These are phyloP conservation scores for Ustilago hordei DNA, from an alignment of 1,284 basidiomycete genomes.

Conservation along the genomic window DNA sequence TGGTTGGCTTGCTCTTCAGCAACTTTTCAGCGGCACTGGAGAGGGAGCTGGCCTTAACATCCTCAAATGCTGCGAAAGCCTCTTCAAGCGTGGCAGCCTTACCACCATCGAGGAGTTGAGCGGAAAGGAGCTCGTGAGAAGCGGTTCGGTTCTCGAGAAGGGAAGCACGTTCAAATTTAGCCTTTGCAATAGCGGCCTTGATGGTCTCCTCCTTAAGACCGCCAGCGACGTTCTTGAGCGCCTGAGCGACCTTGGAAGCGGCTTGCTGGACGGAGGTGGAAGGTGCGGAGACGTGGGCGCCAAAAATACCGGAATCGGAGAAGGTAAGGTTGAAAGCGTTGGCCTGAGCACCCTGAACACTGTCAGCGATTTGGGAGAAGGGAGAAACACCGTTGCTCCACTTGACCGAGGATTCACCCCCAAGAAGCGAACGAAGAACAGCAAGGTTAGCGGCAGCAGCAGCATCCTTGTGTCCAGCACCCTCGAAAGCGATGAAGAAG, in stretches of 20 bases:
- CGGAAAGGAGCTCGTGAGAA: constrained; percentile 55
- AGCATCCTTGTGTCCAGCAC: constrained; percentile 51
- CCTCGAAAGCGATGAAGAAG: constrained; percentile 67
- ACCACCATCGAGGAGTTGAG: constrained; percentile 56
- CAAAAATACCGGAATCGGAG: constrained; percentile 65
- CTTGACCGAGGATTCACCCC: constrained; percentile 66
- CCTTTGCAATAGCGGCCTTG: constrained; percentile 62
- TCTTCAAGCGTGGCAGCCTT: constrained; percentile 51
- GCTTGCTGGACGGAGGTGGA: constrained; percentile 52
- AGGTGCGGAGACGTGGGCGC: constrained; percentile 64
- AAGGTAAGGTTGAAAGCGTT: constrained; percentile 65
- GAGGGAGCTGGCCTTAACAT: constrained; percentile 55
- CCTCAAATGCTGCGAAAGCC: constrained; percentile 54
- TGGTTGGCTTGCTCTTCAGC: constrained; percentile 67
- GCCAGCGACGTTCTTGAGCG: constrained; percentile 61
- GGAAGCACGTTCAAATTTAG: constrained; percentile 64
- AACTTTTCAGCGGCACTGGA: constrained; percentile 55
- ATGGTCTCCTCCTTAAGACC: constrained; percentile 58
- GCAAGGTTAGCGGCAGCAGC: constrained; percentile 56
- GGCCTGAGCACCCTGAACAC: constrained; percentile 52
- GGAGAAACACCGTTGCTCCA: constrained; percentile 65
- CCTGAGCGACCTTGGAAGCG: constrained; percentile 53
- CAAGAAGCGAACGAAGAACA: constrained; percentile 65
- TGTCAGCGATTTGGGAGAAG: constrained; percentile 50
- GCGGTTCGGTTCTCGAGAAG: constrained; percentile 58